A percentile compares a stretch with the other conserved stretches of the same genome.
Evolutionary conservation across 164 flowering plant species (phyloP).

Genomic region (Vitis riparia): DNA sequence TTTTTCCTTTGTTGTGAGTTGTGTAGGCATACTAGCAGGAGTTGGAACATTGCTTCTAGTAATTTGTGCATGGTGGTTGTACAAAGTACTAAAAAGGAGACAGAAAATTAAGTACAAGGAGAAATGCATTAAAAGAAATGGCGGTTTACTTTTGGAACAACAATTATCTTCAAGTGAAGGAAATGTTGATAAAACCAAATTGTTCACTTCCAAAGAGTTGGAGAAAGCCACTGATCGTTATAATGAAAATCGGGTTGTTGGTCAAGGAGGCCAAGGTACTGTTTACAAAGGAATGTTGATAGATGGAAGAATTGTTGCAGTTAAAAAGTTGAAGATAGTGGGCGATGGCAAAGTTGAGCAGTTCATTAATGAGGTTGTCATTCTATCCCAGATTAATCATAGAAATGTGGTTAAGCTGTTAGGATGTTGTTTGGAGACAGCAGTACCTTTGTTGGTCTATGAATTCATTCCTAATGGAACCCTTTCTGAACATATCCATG

Average conservation of each 20-base stretch:
- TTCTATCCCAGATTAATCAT: slow-evolving; percentile 23
- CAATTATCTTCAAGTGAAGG: slow-evolving; percentile 1
- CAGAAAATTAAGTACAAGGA: not conserved
- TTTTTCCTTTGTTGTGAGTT: too few species aligned
- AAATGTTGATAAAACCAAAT: slow-evolving; percentile 1
- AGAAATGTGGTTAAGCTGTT: slow-evolving; percentile 20
- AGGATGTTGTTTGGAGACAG: slow-evolving; percentile 12
- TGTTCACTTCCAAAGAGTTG: not conserved
- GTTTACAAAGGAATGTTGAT: slow-evolving; percentile 17
- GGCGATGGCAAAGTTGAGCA: slow-evolving; percentile 9
- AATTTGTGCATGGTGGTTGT: not conserved
- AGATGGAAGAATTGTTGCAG: slow-evolving; percentile 18
- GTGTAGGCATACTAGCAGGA: not conserved
- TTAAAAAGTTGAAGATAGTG: slow-evolving; percentile 16
- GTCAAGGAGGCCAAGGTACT: slow-evolving; percentile 14
- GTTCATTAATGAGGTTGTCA: slow-evolving; percentile 26
- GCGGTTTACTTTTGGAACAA: slow-evolving; percentile 3
- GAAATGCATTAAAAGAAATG: not conserved
- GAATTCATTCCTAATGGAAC: slow-evolving; percentile 25
- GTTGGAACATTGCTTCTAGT: not conserved
- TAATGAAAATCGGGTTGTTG: slow-evolving; percentile 1
- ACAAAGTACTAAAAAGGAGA: not conserved
- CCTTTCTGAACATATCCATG: slow-evolving; percentile 16
- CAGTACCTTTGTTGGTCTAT: slow-evolving; percentile 21
- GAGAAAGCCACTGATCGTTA: slow-evolving; percentile 9